A percentile compares a stretch with the other conserved stretches of the same genome.
These are phyloP conservation scores for Morella rubra DNA, from an alignment of 306 rosid genomes.

Conservation along the genomic window DNA sequence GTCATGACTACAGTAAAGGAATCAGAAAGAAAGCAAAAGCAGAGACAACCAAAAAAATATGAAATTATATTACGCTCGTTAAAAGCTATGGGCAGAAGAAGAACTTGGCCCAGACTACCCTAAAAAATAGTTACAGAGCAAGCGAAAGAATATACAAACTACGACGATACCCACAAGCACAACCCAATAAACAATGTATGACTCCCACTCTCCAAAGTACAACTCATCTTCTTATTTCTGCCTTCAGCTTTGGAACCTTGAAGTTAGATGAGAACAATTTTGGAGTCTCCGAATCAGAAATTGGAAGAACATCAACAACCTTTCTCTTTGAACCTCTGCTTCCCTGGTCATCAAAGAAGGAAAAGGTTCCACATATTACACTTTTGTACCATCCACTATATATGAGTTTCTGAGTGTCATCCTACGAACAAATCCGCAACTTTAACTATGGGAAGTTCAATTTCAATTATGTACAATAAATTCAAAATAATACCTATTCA, in stretches of 20 bases:
- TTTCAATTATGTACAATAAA: not conserved
- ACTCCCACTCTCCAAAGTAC: not conserved
- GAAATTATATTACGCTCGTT: not conserved
- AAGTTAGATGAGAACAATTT: constrained; percentile 68
- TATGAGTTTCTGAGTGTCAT: not conserved
- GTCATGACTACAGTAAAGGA: no score
- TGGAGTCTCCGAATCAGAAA: constrained; percentile 34
- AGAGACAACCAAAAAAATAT: not conserved
- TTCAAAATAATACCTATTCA: not conserved
- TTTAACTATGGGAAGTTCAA: not conserved
- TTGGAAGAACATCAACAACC: constrained; percentile 24
- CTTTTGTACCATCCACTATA: not conserved
- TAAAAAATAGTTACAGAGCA: not conserved
- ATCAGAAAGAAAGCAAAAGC: no score
- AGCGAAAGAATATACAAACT: not conserved
- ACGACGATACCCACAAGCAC: not conserved
- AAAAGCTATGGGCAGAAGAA: not conserved
- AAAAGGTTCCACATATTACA: not conserved
- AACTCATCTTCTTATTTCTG: constrained; percentile 9
- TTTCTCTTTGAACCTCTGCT: constrained; percentile 58
- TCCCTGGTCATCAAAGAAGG: constrained; percentile 43
- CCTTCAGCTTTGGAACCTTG: constrained; percentile 83
- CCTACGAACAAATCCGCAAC: not conserved
- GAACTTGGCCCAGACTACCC: not conserved
- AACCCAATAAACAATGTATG: not conserved